Conservation (phyloP, 768 basidiomycete genomes). For the Hebeloma cylindrosporum region DNA sequence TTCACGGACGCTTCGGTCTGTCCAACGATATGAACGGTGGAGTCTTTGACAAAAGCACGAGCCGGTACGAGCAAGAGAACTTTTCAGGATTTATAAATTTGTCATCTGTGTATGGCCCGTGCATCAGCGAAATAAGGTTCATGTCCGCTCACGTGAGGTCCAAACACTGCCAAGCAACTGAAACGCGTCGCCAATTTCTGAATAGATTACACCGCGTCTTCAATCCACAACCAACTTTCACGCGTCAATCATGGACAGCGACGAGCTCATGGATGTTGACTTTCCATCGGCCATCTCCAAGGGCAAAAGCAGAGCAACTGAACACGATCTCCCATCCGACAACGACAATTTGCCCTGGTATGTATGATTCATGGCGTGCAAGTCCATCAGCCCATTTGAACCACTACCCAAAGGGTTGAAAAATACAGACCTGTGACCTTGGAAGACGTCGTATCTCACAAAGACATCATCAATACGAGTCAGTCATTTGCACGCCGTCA, state of each 20-base stretch:
- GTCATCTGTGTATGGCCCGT: conserved; percentile 47
- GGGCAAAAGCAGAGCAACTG: conserved; percentile 69
- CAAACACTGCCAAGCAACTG: conserved; percentile 21
- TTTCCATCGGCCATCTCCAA: conserved; percentile 42
- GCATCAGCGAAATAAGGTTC: conserved; percentile 36
- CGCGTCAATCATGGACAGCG: conserved; percentile 50
- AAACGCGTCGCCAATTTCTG: conserved; percentile 13
- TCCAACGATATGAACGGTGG: conserved; percentile 89
- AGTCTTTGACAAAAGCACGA: conserved; percentile 90
- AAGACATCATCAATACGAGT: conserved; percentile 96
- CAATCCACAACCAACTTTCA: not conserved
- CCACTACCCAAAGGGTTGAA: conserved; percentile 77
- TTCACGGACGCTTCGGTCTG: conserved; percentile 74
- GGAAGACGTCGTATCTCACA: conserved; percentile 95
- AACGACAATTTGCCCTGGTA: conserved; percentile 86
- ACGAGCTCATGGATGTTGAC: conserved; percentile 55
- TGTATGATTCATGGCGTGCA: conserved; percentile 21
- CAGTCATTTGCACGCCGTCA: conserved; percentile 27
- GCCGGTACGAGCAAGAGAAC: conserved; percentile 33
- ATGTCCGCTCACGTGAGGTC: conserved; percentile 15
- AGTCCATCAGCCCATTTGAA: conserved; percentile 6
- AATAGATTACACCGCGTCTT: conserved; percentile 8
- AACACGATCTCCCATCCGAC: conserved; percentile 39
- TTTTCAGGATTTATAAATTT: conserved; percentile 32
- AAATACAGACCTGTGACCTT: conserved; percentile 93